Base-by-base conservation (phyloP, 495 filamentous ascomycete genomes). In the Aspergillus haitiensis region DNA sequence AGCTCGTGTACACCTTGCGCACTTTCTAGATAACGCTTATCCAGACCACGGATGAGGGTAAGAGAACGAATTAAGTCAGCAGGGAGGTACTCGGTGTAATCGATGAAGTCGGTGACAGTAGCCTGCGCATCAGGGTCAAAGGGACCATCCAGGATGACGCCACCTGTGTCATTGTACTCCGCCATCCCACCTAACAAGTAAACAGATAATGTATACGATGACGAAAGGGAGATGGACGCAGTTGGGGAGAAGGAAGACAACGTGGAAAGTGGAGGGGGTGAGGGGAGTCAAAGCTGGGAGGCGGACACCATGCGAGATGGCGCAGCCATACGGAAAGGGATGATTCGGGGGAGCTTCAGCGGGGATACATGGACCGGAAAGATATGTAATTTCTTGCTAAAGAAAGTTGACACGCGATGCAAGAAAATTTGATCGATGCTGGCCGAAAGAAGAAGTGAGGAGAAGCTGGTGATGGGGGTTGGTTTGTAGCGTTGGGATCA, bases 31-130 rank as follows among this genome's bases (percentile, higher is more conserved):
- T 93, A 92, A 40, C 81, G 82, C 52, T 84, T 74, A 70, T 96
- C 90, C 54, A 97, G 87, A 52, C 92, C 85, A 62, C 86, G 82
- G 63, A 98, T 92, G 51, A 97, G 83, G 50, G 89, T 92, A 45
- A 98, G 81, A 55, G 94, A 96, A 63, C 94, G 91, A 58, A 87
- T 83, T 59, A 98, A 85, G 74, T 98, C 95, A 34, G 92, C 88
- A 13, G 94, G 93, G 16, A 98, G 90, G 77, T 94, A 95, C 77
- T 98, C 94, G 62, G 94, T 97, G 72, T 89, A 96, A 73, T 97
- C 94, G 65, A 96, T 87, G 72, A 92, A 98, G 75, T 98, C 94
- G 61, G 89, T 93, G 13, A 97, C 88, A 55, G 91, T 94, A 8
- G 92, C 88, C 62, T 96, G 90, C n/a, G 91, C 89, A 74, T 98